Base-by-base conservation (phyloP, 2,329 filamentous ascomycete species). In the Orbilia quercus region DNA sequence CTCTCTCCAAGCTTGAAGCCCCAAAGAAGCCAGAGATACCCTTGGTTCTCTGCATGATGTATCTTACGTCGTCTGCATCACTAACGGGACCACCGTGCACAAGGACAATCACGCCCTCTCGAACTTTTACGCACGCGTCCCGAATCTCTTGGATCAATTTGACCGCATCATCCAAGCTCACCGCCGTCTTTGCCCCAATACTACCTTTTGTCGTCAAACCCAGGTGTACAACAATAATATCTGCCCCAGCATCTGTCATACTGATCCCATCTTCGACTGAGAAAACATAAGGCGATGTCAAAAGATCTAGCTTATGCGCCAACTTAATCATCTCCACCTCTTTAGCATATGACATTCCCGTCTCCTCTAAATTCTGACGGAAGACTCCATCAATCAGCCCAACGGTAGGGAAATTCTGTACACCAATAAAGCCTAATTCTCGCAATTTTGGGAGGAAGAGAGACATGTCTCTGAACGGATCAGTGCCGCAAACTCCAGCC, bases 391-490 rank as follows among this genome's bases (percentile, higher is more conserved):
- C 89, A 36, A 91, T 88, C 20, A 91, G 81, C 0, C 89, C 89
- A 1, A 91, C 88, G 0, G 89, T 91, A 0, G 89, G 89, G 78
- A 91, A 91, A 77, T 91, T 91, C 79, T 91, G 89, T 12, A 91
- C 84, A 1, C 89, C 89, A 1, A 85, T 85, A 75, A 91, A 90
- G 0, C 89, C 89, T 14, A 89, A 79, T 0, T 84, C 83, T 62
- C 85, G 84, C 36, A 91, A 81, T 77, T 90, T 84, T 16, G 79
- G 78, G 14, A 91, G 82, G 77, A 91, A 90, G 3, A 80, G 77
- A 1, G 83, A 80, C 79, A 90, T 90, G 65, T 84, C 82, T 28
- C 87, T 84, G 80, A 90, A 90, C 0, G 89, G 89, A 73, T 91
- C 89, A 0, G 88, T 90, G 11, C 85, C 89, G 77, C 89, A 91